These are phyloP conservation scores for Diaporthe longicolla DNA, from an alignment of 2,329 filamentous ascomycete genomes.

Conservation along the genomic window DNA sequence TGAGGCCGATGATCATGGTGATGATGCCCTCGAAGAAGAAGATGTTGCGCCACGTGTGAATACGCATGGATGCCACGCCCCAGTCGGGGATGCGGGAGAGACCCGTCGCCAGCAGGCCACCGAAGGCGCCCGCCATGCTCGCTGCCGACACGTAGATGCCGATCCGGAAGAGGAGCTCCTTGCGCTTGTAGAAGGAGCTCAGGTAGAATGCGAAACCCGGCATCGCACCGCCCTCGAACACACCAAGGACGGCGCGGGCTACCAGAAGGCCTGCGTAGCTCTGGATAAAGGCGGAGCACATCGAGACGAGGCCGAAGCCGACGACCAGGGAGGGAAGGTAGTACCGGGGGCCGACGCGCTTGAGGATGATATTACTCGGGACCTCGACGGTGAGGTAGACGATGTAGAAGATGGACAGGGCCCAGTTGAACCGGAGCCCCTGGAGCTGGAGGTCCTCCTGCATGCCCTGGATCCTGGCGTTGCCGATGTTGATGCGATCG, in stretches of 20 bases:
- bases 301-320: constrained; percentile 77
- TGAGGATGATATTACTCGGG: constrained; percentile 75
- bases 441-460: constrained; percentile 72
- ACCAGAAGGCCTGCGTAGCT: constrained; percentile 76
- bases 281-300: constrained; percentile 76
- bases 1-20: constrained; percentile 62
- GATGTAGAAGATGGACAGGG: constrained; percentile 77
- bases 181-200: constrained; percentile 82
- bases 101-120: constrained; percentile 80
- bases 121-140: constrained; percentile 79
- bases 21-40: constrained; percentile 75
- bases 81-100: constrained; percentile 75
- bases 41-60: constrained; percentile 71
- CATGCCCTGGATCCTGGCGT: constrained; percentile 75
- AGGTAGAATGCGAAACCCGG: constrained; percentile 78
- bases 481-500: constrained; percentile 81
- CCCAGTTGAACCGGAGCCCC: constrained; percentile 77
- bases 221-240: constrained; percentile 78
- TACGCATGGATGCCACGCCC: constrained; percentile 58
- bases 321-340: constrained; percentile 76
- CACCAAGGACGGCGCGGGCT: constrained; percentile 77
- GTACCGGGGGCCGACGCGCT: constrained; percentile 72
- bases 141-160: constrained; percentile 81
- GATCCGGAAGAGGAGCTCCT: constrained; percentile 79
- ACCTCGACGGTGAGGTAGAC: constrained; percentile 75